Evolutionary conservation across 495 filamentous ascomycete species (phyloP).

Genomic region (Jackrogersella multiformis): DNA sequence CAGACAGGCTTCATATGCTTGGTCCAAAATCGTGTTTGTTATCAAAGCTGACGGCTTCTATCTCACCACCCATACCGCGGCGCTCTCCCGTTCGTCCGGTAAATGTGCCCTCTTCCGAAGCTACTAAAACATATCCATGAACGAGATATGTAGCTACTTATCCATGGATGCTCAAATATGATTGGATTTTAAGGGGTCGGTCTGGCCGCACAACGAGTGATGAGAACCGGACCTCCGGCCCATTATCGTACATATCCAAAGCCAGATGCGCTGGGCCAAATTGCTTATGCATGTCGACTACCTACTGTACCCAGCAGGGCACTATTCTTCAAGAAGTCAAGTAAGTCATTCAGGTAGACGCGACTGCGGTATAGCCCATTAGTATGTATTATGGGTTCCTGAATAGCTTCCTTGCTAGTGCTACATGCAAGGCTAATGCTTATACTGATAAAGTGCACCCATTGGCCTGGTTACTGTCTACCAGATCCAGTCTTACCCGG

Average conservation of each 20-base stretch:
- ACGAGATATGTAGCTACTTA: neutral
- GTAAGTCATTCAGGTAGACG: slow-evolving; percentile 17
- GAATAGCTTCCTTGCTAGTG: slow-evolving; percentile 13
- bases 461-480: slow-evolving; percentile 12
- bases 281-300: slow-evolving; percentile 22
- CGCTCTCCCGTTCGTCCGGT: slow-evolving; percentile 21
- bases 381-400: neutral
- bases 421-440: slow-evolving; percentile 18
- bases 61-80: slow-evolving; percentile 3
- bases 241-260: slow-evolving; percentile 31
- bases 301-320: slow-evolving; percentile 33
- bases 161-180: too few relatives aligned
- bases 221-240: slow-evolving; percentile 38
- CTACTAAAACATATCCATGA: slow-evolving; percentile 3
- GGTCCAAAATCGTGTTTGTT: neutral
- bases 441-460: slow-evolving; percentile 7
- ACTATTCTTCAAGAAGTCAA: slow-evolving; percentile 20
- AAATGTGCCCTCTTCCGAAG: slow-evolving; percentile 4
- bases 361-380: neutral
- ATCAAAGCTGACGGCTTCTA: slow-evolving; percentile 9
- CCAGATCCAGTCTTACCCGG: slow-evolving; percentile 7
- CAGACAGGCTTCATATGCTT: too few relatives aligned
- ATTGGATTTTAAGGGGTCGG: slow-evolving; percentile 25
- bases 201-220: slow-evolving; percentile 9
- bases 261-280: slow-evolving; percentile 19